Evolutionary conservation across 2,329 filamentous ascomycete species (phyloP), one percentile per base, ranked within the genome.

Genomic region (Orbilia brochopaga): DNA sequence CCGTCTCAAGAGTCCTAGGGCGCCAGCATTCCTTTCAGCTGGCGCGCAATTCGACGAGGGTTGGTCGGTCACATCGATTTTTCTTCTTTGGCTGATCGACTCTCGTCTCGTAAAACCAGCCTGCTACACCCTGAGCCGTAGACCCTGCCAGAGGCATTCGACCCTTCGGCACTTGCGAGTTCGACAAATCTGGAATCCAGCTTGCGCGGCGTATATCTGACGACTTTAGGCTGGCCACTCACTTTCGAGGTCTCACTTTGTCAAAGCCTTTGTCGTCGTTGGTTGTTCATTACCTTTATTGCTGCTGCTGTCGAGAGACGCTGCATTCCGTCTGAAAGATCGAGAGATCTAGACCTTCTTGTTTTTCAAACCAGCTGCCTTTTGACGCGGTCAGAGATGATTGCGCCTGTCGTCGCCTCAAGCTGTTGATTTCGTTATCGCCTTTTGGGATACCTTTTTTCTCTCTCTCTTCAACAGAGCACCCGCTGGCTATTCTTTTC

Each of bases 1-100:
- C 66, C 66, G 24, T 70, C 51, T 62, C 27, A 44, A 70, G 59
- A 46, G 58, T 27, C 37, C 54, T 40, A 46, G 58, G 42, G n/a
- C 17, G 44, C 58, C 57, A 69, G 57, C 52, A 55, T 61, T 62
- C 50, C 58, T 48, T 37, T 40, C 63, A 35, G 51, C 23, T 55
- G 56, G 58, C 48, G 53, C 42, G 59, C 37, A 40, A 37, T 6
- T 21, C 50, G 59, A 55, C 59, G 60, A 64, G 50, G 59, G 37
- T 48, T 27, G 2, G 44, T 32, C 50, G 48, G 24, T 30, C 32
- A 32, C 3, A 32, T 32, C 27, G 27, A 32, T 55, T 59, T 59
- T 51, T 55, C 52, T 55, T 21, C 10, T 55, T 37, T 23, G 3
- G 24, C 50, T 35, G 15, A 10, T 53, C 24, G 30, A n/a, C n/a